Conservation (phyloP, 768 basidiomycete genomes). For the Rhodotorula taiwanensis region DNA sequence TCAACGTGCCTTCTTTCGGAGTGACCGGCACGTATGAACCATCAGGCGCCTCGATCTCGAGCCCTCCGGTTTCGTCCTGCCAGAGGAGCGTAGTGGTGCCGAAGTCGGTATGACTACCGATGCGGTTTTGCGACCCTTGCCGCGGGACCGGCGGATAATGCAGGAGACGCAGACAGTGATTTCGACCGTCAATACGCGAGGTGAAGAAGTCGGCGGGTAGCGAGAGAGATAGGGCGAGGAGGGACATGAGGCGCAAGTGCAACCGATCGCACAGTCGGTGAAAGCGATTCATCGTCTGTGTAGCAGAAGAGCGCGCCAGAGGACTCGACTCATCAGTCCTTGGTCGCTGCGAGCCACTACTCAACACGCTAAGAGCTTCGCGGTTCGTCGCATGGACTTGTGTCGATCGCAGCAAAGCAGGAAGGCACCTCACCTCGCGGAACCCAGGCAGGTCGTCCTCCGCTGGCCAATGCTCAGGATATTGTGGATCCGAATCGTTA, state of each 20-base stretch:
- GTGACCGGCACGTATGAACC: conserved; percentile 44
- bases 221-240: conserved; percentile 52
- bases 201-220: conserved; percentile 51
- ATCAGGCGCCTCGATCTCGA: conserved; percentile 57
- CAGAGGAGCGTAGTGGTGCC: conserved; percentile 54
- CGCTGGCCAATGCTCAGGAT: conserved; percentile 58
- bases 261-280: conserved; percentile 49
- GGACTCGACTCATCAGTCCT: no score
- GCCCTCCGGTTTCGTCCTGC: conserved; percentile 58
- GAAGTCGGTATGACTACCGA: conserved; percentile 53
- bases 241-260: conserved; percentile 51
- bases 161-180: conserved; percentile 54
- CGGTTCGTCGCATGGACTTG: no score
- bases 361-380: no score
- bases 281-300: conserved; percentile 18
- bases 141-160: conserved; percentile 52
- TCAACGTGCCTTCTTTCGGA: conserved; percentile 43
- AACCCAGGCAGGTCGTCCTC: conserved; percentile 55
- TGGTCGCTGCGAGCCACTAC: no score
- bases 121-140: conserved; percentile 47
- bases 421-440: conserved; percentile 39
- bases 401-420: neutral
- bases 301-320: neutral
- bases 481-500: conserved; percentile 48
- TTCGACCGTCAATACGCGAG: conserved; percentile 15